Conservation (phyloP, 345 rosid species). For the Carallia brachiata region DNA sequence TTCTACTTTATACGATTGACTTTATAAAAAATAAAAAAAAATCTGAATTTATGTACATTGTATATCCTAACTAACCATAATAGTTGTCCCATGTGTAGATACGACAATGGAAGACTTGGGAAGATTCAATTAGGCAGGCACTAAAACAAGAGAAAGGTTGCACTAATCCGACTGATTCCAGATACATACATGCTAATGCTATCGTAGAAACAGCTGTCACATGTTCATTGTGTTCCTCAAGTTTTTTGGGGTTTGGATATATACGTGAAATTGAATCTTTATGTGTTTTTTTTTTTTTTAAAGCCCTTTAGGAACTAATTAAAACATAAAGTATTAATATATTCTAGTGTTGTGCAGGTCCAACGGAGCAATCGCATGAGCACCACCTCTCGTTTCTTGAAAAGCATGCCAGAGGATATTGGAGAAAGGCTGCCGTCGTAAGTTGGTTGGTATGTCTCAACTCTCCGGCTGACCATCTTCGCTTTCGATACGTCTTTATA, state of each 20-base stretch:
- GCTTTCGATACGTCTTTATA: too few species aligned
- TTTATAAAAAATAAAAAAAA: too few species aligned
- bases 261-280: neutral
- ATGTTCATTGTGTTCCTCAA: neutral
- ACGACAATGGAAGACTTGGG: slow-evolving; percentile 82
- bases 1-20: too few species aligned
- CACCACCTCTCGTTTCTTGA: slow-evolving; percentile 30
- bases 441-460: slow-evolving; percentile 65
- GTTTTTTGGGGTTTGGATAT: neutral
- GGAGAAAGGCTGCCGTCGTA: slow-evolving; percentile 61
- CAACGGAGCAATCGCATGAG: slow-evolving; percentile 11
- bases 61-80: too few species aligned
- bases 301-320: too few species aligned
- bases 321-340: too few species aligned
- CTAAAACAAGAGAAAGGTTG: slow-evolving; percentile 18
- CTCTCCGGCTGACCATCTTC: neutral
- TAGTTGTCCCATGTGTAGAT: slow-evolving; percentile 36
- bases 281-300: too few species aligned
- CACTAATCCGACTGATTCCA: neutral
- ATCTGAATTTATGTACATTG: too few species aligned
- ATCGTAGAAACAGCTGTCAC: too few species aligned
- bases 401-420: slow-evolving; percentile 50
- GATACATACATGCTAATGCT: too few species aligned
- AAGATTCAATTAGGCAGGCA: slow-evolving; percentile 21
- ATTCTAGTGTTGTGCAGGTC: slow-evolving; percentile 13